Evolutionary conservation across 2,329 filamentous ascomycete genomes (phyloP).

Genomic region (Seiridium unicorne): DNA sequence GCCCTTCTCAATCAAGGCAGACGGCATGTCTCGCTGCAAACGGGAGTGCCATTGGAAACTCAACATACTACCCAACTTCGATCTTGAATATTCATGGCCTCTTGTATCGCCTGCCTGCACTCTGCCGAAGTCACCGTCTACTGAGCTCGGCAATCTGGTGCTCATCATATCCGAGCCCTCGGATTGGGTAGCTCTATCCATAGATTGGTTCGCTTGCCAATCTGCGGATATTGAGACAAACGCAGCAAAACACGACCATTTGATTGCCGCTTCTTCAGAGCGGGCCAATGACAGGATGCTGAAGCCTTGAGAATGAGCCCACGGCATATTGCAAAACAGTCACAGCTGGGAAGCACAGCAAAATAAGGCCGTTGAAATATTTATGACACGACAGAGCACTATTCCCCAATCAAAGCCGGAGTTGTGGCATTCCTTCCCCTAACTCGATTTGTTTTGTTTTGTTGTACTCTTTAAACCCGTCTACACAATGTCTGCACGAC

Average conservation of each 20-base stretch:
- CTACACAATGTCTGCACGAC: slow-evolving; percentile 25
- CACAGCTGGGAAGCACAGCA: too few species aligned
- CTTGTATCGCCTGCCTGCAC: slow-evolving; percentile 16
- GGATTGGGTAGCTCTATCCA: slow-evolving; percentile 23
- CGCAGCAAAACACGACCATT: too few species aligned
- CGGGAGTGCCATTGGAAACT: not conserved
- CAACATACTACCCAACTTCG: slow-evolving; percentile 5
- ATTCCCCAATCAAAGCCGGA: too few species aligned
- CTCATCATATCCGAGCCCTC: slow-evolving; percentile 5
- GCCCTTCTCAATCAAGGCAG: slow-evolving; percentile 15
- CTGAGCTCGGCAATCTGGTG: not conserved
- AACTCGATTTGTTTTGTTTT: not conserved
- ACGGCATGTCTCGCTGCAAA: not conserved
- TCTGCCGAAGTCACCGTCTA: slow-evolving; percentile 14
- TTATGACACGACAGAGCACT: too few species aligned
- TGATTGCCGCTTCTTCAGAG: too few species aligned
- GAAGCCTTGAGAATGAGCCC: not conserved
- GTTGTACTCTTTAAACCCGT: not conserved
- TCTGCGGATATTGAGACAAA: slow-evolving; percentile 13
- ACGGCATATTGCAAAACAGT: not conserved
- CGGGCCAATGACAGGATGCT: not conserved
- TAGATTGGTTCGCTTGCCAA: slow-evolving; percentile 19
- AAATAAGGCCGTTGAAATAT: too few species aligned
- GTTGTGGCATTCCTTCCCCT: too few species aligned
- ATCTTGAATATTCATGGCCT: slow-evolving; percentile 10